phyloP scores from a whole-genome alignment of 1,284 basidiomycete genomes.

The Coniophora puteana region DNA sequence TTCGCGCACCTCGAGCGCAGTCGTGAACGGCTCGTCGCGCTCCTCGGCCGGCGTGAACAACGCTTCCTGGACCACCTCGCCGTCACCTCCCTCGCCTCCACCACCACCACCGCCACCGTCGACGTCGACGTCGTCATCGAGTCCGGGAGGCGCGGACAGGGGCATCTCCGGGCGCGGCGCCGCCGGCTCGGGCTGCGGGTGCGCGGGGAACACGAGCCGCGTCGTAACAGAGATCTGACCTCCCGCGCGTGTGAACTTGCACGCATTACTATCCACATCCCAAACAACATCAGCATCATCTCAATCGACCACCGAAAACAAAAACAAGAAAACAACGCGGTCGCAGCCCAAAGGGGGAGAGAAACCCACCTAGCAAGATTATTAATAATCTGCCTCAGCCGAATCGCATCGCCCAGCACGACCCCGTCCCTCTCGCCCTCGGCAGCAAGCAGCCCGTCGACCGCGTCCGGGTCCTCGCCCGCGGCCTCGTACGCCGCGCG shows the following conservation, averaged over 20 bases:
- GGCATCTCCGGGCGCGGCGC: slow-evolving; percentile 11
- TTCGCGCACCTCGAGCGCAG: too few relatives aligned
- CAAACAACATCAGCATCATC: not conserved
- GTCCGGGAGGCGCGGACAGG: not conserved
- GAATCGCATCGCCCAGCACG: slow-evolving; percentile 77
- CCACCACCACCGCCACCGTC: not conserved
- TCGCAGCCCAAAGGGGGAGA: not conserved
- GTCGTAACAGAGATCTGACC: slow-evolving; percentile 64
- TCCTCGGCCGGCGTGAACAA: not conserved
- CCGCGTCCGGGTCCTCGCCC: slow-evolving; percentile 40
- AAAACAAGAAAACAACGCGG: slow-evolving; percentile 4
- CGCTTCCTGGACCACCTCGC: not conserved
- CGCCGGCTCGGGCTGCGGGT: slow-evolving; percentile 15
- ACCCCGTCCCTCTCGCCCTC: slow-evolving; percentile 60
- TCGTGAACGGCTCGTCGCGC: not conserved
- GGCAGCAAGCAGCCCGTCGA: slow-evolving; percentile 37
- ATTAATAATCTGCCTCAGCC: slow-evolving; percentile 76
- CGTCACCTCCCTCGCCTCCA: not conserved
- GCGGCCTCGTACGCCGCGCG: slow-evolving; percentile 54
- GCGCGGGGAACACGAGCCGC: slow-evolving; percentile 40
- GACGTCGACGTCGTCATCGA: not conserved
- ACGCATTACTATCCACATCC: slow-evolving; percentile 77
- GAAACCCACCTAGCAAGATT: slow-evolving; percentile 64
- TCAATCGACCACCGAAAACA: too few relatives aligned
- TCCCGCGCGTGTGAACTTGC: slow-evolving; percentile 78